These are phyloP conservation scores for Psidium friedrichsthalianum DNA, from an alignment of 345 rosid species.

Conservation along the genomic window DNA sequence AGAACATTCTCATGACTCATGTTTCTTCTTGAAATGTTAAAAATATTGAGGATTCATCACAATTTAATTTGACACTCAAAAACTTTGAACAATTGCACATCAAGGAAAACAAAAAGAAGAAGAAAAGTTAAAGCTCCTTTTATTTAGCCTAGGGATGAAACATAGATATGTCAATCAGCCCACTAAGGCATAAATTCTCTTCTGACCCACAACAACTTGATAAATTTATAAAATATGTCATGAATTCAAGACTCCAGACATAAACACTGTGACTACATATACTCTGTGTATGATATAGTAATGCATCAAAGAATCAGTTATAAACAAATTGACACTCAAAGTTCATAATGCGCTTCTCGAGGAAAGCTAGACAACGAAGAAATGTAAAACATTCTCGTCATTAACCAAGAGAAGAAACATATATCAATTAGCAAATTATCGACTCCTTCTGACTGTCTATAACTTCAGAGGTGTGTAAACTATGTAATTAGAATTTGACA, in stretches of 20 bases:
- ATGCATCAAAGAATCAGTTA: not conserved
- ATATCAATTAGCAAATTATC: not conserved
- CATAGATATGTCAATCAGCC: not conserved
- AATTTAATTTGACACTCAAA: not conserved
- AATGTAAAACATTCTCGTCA: not conserved
- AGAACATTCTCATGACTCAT: not conserved
- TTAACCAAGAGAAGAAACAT: not conserved
- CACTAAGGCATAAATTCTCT: not conserved
- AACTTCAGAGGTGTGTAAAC: not conserved
- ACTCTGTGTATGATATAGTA: not conserved
- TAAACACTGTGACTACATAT: not conserved
- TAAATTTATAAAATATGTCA: not conserved
- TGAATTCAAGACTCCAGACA: not conserved
- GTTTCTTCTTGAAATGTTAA: not conserved
- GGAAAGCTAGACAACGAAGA: not conserved
- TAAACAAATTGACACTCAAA: not conserved
- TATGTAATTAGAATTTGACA: not conserved
- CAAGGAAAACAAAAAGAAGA: not conserved
- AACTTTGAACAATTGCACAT: not conserved
- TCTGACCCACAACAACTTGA: not conserved
- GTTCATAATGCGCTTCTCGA: not conserved
- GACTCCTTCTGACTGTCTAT: not conserved
- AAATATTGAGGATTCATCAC: not conserved
- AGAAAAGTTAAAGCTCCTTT: not conserved
- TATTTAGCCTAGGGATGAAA: not conserved